Conservation (phyloP, 352 stramenopile species). For the Globisporangium paddicum region DNA sequence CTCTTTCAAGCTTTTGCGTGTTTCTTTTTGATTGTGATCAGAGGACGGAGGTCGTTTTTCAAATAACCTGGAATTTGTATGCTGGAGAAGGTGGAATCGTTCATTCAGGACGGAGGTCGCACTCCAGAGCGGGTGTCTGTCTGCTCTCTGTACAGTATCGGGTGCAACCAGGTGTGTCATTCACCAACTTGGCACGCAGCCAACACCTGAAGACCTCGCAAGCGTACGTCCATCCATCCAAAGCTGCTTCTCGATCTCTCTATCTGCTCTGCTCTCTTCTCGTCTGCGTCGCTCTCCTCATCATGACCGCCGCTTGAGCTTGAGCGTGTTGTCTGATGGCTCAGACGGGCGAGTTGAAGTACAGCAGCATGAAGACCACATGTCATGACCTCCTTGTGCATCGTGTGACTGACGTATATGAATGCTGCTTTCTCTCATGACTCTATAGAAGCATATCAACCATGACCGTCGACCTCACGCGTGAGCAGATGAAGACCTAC, state of each 20-base stretch:
- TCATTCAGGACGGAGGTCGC: too few species aligned
- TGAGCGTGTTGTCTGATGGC: not conserved
- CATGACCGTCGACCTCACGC: slow-evolving; percentile 54
- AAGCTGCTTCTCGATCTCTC: not conserved
- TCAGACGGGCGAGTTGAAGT: not conserved
- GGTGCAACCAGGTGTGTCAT: slow-evolving; percentile 1
- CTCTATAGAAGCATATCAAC: slow-evolving; percentile 4
- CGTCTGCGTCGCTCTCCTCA: not conserved
- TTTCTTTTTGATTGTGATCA: slow-evolving; percentile 6
- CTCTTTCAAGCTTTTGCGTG: not conserved
- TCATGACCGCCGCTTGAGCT: too few species aligned
- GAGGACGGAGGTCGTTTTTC: too few species aligned
- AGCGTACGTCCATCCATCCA: not conserved
- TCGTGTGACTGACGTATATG: slow-evolving; percentile 2
- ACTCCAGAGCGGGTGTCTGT: too few species aligned
- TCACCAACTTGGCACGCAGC: slow-evolving; percentile 9
- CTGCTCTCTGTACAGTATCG: too few species aligned
- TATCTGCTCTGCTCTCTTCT: not conserved
- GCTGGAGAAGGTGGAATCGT: too few species aligned
- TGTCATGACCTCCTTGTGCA: not conserved
- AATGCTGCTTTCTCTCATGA: not conserved
- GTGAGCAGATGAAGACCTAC: slow-evolving; percentile 76
- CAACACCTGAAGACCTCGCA: not conserved
- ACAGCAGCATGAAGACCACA: not conserved
- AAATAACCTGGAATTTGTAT: too few species aligned